A percentile compares a stretch with the other conserved stretches of the same genome.
Evolutionary conservation across 352 stramenopile species (phyloP).

Genomic region (Phytophthora pistaciae): DNA sequence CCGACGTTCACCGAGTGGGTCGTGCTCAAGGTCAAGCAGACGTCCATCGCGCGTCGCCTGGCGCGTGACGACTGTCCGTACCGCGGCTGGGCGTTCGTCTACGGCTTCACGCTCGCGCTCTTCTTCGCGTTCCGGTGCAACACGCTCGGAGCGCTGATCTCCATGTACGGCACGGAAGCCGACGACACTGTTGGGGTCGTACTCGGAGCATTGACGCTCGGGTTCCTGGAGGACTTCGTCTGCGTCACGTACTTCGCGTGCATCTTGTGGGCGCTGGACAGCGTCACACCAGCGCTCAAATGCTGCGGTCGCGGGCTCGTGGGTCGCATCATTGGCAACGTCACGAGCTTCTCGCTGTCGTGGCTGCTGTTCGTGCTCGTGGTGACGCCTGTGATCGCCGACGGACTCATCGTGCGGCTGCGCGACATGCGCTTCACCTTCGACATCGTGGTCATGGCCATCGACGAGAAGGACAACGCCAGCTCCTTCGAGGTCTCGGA

Average conservation of each 20-base stretch:
- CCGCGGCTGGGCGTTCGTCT: not conserved
- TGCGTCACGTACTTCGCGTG: slow-evolving; percentile 6
- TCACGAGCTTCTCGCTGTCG: slow-evolving; percentile 32
- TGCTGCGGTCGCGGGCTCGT: not conserved
- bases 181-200: not conserved
- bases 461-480: slow-evolving; percentile 26
- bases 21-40: not conserved
- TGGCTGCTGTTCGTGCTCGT: slow-evolving; percentile 34
- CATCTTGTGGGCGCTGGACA: not conserved
- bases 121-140: slow-evolving; percentile 4
- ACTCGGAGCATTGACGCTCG: not conserved
- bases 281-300: not conserved
- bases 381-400: slow-evolving; percentile 35
- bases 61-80: not conserved
- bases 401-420: slow-evolving; percentile 43
- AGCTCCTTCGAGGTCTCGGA: slow-evolving; percentile 12
- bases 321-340: not conserved
- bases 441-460: slow-evolving; percentile 42
- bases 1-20: slow-evolving; percentile 1
- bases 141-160: not conserved
- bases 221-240: not conserved
- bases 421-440: slow-evolving; percentile 51
- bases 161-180: not conserved
- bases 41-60: not conserved
- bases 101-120: not conserved